Evolutionary conservation across 257 asterid species (phyloP), one percentile per base, ranked within the genome.

Genomic region (Solanum peruvianum): DNA sequence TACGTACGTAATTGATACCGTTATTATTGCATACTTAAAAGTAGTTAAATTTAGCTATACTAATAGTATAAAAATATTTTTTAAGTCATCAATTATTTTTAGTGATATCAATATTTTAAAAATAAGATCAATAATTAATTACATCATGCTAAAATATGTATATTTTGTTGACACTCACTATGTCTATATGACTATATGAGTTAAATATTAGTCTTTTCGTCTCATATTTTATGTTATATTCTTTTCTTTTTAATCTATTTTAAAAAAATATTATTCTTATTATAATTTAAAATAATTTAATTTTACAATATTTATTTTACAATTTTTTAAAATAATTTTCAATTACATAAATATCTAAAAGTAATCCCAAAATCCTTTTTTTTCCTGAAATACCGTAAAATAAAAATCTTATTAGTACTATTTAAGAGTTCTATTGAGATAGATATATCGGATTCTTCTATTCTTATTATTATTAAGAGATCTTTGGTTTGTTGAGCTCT

Each of bases 231-330:
- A 49, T 0, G 0, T 52, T 0, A 52, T 4, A 16, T 9, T 6
- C 1, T 52, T 52, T 52, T 0, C 0, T 49, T 49, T 49, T 16
- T 49, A 6, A 0, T 16, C 0, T 3, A 49, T 49, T 3, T 0
- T 0, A 49, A 49, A 15, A 16, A 8, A 49, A 16, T 2, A 16
- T 49, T 0, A 49, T 49, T 49, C 0, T 49, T 49, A 16, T 0
- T 49, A 49, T 49, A 49, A 49, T 49, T 49, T 15, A 21, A 16
- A 16, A 49, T 0, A 49, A 49, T 49, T 16, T 0, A 49, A 49
- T 0, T 2, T 49, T 16, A 16, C 1, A 49, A 47, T 4, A 47
- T 47, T 1, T 0, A 18, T 20, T 20, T 20, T 9, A 58, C 0
- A 10, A 6, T 13, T 60, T 16, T 9, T 6, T 6, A 0, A 52